Evolutionary conservation across 805 yeast genomes (phyloP), one percentile per base, ranked within the genome.

Genomic region (Candida ipomoeae): DNA sequence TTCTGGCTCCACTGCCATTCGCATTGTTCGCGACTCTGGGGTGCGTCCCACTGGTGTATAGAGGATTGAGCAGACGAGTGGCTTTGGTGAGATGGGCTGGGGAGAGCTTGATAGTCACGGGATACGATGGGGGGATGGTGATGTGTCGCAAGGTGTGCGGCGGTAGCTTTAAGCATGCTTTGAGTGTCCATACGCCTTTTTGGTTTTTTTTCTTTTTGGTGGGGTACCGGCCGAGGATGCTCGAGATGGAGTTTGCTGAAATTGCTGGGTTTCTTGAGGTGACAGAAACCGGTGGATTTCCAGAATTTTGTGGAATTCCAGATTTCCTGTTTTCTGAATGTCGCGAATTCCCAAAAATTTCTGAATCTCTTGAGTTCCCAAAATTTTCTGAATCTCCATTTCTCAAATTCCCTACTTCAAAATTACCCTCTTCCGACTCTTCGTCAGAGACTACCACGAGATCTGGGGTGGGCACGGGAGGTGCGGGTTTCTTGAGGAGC

Each of bases 81-180:
- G 55, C 47, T 11, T 54, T 49, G 20, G 20, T 18, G n/a, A 62
- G 49, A 17, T 26, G 20, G 6, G 26, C 47, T 0, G 21, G 15
- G 13, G 58, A 53, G 7, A 59, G 36, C 36, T 48, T 47, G 8
- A 59, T 36, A 3, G 62, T 55, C 20, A 59, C 58, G 7, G 23
- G 40, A 10, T 13, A 17, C 5, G 46, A n/a, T 11, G 39, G 46
- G 10, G 40, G 46, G 6, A 17, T 13, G 13, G 40, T 17, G 6
- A 44, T 34, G 10, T 23, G 46, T 26, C 40, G 33, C 34, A 44
- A 44, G 13, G 5, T 33, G 2, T 42, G 56, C 5, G 69, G 58
- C 26, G 60, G 53, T 6, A 73, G 44, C 40, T 61, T 47, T 11
- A 58, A 51, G 3, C 51, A 42, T 2, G 55, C 59, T 33, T 54